phyloP scores from a whole-genome alignment of 179 eudicot species.

The Camellia oleifera region DNA sequence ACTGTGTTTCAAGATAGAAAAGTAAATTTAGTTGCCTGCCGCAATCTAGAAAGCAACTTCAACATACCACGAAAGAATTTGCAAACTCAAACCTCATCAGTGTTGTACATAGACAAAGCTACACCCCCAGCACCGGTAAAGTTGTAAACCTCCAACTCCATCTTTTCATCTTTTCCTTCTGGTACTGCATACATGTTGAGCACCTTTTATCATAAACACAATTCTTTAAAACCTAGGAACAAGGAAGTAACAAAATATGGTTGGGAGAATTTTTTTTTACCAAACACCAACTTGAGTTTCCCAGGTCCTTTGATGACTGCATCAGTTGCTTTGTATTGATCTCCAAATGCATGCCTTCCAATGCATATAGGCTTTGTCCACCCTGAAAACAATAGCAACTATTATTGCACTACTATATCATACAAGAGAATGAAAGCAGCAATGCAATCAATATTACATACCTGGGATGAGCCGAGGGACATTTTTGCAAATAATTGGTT shows the following conservation, averaged over 20 bases:
- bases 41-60: neutral
- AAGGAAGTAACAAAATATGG: neutral
- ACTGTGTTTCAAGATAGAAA: constrained; percentile 38
- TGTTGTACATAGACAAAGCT: constrained; percentile 93
- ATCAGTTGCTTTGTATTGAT: constrained; percentile 94
- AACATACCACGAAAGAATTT: constrained; percentile 10
- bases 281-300: constrained; percentile 91
- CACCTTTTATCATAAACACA: constrained; percentile 7
- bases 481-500: constrained; percentile 92
- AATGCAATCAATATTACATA: constrained; percentile 6
- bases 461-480: constrained; percentile 91
- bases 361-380: constrained; percentile 99
- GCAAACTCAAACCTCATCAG: constrained; percentile 70
- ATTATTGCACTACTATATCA: neutral
- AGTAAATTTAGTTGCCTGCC: constrained; percentile 5
- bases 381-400: constrained; percentile 34
- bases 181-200: constrained; percentile 54
- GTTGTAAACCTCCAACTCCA: constrained; percentile 77
- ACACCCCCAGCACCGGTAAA: constrained; percentile 92
- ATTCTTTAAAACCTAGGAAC: neutral
- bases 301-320: constrained; percentile 90
- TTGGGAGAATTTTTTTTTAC: constrained; percentile 26
- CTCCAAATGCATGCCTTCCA: constrained; percentile 99
- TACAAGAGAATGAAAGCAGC: constrained; percentile 3
- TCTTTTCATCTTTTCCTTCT: constrained; percentile 64